Base-by-base conservation (phyloP, 2,329 filamentous ascomycete species). In the Nemania sp. region DNA sequence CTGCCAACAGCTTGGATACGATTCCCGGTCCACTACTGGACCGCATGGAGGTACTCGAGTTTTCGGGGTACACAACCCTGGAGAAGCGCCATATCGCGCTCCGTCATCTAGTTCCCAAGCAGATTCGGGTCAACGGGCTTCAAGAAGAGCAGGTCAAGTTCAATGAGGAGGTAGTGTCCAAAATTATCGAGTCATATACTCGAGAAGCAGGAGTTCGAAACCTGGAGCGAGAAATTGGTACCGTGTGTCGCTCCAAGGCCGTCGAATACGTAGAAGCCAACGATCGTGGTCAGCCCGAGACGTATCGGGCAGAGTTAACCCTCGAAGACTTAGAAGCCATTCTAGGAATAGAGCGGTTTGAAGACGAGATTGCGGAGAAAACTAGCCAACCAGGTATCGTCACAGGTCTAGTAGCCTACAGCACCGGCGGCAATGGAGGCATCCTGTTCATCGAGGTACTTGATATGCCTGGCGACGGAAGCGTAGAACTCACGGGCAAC, bases 391-490 rank as follows among this genome's bases (percentile, higher is more conserved):
- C 94, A 1, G 94, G 94, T 52, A 89, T 99, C 52, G 93, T 99
- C 31, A 99, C 94, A 0, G 94, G 94, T 12, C 86, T 99, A 26
- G 94, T 99, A 14, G 94, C 94, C 7, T 99, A 97, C 76, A 91
- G 88, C 67, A 89, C 88, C 3, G 93, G 94, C 44, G 91, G 91
- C 42, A 93, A 97, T 70, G 94, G 94, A 59, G 92, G 89, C 68
- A 99, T 99, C 66, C 81, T 99, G 51, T 99, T 99, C 78, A 99
- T 99, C 65, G 94, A 99, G 74, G 91, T 97, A 39, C 91, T 93
- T 9, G 92, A 96, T 68, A 97, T 97, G 91, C 94, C 94, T 0
- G 94, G 94, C 37, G 87, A 84, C 52, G 94, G 94, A 28, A 86
- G 88, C 48, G 91, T 99, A 30, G 94, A 97, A 74, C 84, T 99